Evolutionary conservation across 129 eudicot species (phyloP).

Genomic region (Centella asiatica): DNA sequence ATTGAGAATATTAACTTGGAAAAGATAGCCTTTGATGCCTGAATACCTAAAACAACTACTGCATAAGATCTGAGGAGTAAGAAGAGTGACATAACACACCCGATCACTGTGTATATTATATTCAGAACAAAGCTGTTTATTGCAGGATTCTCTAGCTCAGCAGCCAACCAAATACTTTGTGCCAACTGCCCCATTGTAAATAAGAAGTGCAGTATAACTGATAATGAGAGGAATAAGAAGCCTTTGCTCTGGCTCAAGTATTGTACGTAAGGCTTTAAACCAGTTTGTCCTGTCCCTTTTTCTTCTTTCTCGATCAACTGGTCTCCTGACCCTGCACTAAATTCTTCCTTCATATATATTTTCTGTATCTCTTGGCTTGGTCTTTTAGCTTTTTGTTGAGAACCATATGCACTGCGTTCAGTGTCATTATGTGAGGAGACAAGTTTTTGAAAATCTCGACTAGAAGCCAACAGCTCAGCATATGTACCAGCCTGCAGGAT

Average conservation of each 20-base stretch:
- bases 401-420: neutral
- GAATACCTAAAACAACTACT: constrained; percentile 28
- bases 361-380: constrained; percentile 26
- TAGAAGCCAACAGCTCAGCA: constrained; percentile 32
- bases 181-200: constrained; percentile 39
- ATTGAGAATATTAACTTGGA: constrained; percentile 40
- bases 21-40: constrained; percentile 43
- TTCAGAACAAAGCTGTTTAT: constrained; percentile 21
- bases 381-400: constrained; percentile 13
- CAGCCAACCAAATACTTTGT: constrained; percentile 57
- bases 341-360: constrained; percentile 13
- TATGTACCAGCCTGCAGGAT: constrained; percentile 39
- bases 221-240: constrained; percentile 32
- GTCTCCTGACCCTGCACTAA: constrained; percentile 21
- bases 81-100: constrained; percentile 31
- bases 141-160: constrained; percentile 25
- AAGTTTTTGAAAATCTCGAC: constrained; percentile 45
- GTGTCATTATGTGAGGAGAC: constrained; percentile 33
- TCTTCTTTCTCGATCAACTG: constrained; percentile 62
- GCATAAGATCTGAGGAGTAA: constrained; percentile 39
- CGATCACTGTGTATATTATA: constrained; percentile 36
- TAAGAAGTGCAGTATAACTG: constrained; percentile 25
- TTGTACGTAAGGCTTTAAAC: constrained; percentile 49
- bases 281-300: constrained; percentile 57
- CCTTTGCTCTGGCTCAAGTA: constrained; percentile 56